phyloP scores from a whole-genome alignment of 2,329 filamentous ascomycete species.

The Fusarium nematophilum region DNA sequence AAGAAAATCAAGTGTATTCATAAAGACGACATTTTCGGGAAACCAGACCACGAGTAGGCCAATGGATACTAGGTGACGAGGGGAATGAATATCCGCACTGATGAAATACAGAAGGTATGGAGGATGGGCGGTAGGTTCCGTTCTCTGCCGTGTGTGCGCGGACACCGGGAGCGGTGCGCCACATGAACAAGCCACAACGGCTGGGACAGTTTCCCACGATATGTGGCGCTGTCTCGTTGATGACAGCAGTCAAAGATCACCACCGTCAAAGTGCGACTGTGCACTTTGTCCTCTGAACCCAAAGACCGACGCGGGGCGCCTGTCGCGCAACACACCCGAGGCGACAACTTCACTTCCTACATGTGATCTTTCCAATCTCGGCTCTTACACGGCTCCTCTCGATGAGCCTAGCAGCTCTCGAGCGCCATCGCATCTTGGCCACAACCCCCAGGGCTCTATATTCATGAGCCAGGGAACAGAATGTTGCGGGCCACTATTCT shows the following conservation, averaged over 20 bases:
- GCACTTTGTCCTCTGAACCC: conserved; percentile 19
- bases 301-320: conserved; percentile 32
- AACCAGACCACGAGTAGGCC: too few relatives aligned
- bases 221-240: conserved; percentile 32
- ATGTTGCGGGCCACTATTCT: conserved; percentile 44
- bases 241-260: conserved; percentile 32
- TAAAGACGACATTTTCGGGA: too few relatives aligned
- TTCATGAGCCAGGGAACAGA: conserved; percentile 39
- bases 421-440: conserved; percentile 36
- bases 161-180: conserved; percentile 1
- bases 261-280: conserved; percentile 14
- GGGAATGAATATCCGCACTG: too few relatives aligned
- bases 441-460: conserved; percentile 23
- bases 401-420: conserved; percentile 41
- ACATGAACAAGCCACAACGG: conserved; percentile 34
- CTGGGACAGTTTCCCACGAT: conserved; percentile 3
- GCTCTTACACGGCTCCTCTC: conserved; percentile 25
- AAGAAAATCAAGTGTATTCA: neutral
- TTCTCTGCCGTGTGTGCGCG: too few relatives aligned
- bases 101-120: too few relatives aligned
- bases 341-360: neutral
- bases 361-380: conserved; percentile 10
- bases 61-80: too few relatives aligned
- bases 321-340: conserved; percentile 28
- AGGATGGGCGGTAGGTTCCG: too few relatives aligned